These are phyloP conservation scores for Chytriomyces hyalinus DNA, from an alignment of 192 early-diverging fungal species.

Conservation along the genomic window DNA sequence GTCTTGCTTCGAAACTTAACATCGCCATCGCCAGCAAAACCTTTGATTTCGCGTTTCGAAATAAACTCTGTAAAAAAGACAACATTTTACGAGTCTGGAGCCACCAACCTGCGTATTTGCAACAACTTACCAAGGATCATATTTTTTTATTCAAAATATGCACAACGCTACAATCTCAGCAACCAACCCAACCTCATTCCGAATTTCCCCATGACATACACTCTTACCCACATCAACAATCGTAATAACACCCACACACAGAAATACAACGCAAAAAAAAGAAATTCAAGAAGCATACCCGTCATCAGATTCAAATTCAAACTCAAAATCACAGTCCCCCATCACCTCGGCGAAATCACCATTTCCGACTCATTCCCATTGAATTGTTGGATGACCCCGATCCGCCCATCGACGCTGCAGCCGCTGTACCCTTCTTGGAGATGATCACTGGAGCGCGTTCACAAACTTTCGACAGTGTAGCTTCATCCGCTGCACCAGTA, in stretches of 20 bases:
- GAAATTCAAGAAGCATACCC: not conserved
- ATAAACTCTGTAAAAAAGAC: no score
- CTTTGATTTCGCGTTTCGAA: no score
- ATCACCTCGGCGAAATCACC: not conserved
- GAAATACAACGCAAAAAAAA: not conserved
- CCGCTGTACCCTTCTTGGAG: constrained; percentile 21
- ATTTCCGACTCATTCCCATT: not conserved
- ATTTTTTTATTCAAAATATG: no score
- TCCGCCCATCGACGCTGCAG: not conserved
- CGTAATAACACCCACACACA: not conserved
- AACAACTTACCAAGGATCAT: no score
- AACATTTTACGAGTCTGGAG: no score
- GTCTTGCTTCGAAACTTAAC: no score
- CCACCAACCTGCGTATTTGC: no score
- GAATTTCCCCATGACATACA: not conserved
- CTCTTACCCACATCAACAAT: no score
- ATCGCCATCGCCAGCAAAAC: no score
- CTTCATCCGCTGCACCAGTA: constrained; percentile 5
- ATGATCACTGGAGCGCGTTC: constrained; percentile 34
- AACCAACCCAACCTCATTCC: not conserved
- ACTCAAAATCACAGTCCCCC: not conserved
- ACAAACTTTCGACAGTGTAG: constrained; percentile 26
- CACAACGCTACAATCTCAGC: not conserved
- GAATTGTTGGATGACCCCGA: not conserved
- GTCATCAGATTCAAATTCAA: not conserved